A percentile compares a stretch with the other conserved stretches of the same genome.
Evolutionary conservation across 345 rosid species (phyloP).

Genomic region (Euphorbia tirucalli): DNA sequence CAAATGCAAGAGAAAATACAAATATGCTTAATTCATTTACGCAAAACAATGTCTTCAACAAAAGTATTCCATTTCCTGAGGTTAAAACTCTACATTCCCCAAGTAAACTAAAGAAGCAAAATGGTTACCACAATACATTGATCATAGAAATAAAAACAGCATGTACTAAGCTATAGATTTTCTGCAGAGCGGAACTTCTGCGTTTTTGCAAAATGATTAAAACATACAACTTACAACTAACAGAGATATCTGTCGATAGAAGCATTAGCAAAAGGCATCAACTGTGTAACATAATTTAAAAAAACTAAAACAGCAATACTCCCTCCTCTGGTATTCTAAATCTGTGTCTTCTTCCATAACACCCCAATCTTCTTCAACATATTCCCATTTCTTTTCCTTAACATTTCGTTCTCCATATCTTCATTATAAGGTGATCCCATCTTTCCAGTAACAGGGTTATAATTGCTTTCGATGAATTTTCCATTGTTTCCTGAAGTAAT

Average conservation of each 20-base stretch:
- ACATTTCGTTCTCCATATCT: conserved; percentile 61
- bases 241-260: not conserved
- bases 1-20: no score
- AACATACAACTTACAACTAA: not conserved
- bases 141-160: not conserved
- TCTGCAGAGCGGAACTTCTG: no score
- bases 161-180: not conserved
- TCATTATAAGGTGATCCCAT: conserved; percentile 57
- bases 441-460: conserved; percentile 39
- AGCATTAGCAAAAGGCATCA: conserved; percentile 1
- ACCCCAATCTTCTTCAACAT: conserved; percentile 89
- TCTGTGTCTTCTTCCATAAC: conserved; percentile 80
- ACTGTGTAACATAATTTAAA: not conserved
- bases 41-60: no score
- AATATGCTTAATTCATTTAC: no score
- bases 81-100: no score
- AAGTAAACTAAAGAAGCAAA: no score
- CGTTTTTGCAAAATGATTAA: no score
- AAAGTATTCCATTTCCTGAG: no score
- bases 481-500: conserved; percentile 68
- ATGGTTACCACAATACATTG: not conserved
- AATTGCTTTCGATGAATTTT: conserved; percentile 53
- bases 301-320: not conserved
- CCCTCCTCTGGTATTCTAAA: conserved; percentile 18
- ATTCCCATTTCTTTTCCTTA: conserved; percentile 83